Percentiles rank a stretch among this genome's conserved stretches.
Conservation (phyloP, 805 yeast genomes). For the Candida ascalaphidarum region DNA sequence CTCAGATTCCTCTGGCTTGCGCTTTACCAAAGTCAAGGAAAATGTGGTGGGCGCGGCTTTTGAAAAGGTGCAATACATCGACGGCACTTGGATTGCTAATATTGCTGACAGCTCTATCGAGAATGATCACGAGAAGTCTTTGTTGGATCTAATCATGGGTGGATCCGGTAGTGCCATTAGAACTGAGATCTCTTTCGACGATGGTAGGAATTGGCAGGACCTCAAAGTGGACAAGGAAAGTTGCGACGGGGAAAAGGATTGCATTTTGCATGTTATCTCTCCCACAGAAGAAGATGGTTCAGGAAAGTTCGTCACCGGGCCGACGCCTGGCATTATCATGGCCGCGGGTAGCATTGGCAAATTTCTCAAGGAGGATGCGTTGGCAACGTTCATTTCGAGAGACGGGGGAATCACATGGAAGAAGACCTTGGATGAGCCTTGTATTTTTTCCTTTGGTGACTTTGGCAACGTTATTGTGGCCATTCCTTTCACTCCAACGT, state of each 20-base stretch:
- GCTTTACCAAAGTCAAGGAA: slow-evolving; percentile 36
- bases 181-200: slow-evolving; percentile 39
- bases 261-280: slow-evolving; percentile 38
- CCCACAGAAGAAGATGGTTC: slow-evolving; percentile 27
- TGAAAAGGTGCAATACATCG: slow-evolving; percentile 41
- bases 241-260: slow-evolving; percentile 34
- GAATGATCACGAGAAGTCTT: slow-evolving; percentile 9
- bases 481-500: no score
- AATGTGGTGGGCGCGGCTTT: slow-evolving; percentile 34
- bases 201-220: slow-evolving; percentile 47
- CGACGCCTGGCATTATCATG: slow-evolving; percentile 43
- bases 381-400: slow-evolving; percentile 53
- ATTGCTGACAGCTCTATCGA: slow-evolving; percentile 7
- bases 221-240: slow-evolving; percentile 38
- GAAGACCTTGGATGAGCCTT: slow-evolving; percentile 42
- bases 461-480: slow-evolving; percentile 68
- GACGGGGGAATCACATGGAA: slow-evolving; percentile 78
- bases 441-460: slow-evolving; percentile 60
- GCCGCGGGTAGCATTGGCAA: slow-evolving; percentile 27
- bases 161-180: slow-evolving; percentile 8
- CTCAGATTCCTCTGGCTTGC: slow-evolving; percentile 54
- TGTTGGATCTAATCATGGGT: slow-evolving; percentile 17
- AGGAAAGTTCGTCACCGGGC: slow-evolving; percentile 37
- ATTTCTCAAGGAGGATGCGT: slow-evolving; percentile 7
- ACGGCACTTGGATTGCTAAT: slow-evolving; percentile 56